phyloP scores from a whole-genome alignment of 2,329 filamentous ascomycete species.

The Neofusicoccum kwambonambiense region DNA sequence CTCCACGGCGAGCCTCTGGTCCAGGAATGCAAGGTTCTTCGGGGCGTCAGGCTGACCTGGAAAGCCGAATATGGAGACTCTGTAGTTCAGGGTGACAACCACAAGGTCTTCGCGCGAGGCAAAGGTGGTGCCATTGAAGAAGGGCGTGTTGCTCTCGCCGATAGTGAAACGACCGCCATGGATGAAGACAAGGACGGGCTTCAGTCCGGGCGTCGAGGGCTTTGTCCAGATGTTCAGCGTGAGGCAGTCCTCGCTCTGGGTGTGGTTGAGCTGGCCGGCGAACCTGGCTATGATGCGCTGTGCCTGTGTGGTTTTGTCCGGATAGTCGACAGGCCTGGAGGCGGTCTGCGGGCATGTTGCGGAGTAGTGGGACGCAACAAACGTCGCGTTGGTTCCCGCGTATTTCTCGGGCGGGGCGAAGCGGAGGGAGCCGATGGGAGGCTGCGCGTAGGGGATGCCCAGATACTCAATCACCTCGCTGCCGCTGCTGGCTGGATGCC shows the following conservation, averaged over 20 bases:
- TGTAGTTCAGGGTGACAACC: slow-evolving; percentile 26
- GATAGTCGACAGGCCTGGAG: neutral
- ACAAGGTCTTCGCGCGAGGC: slow-evolving; percentile 19
- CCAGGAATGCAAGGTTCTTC: slow-evolving; percentile 38
- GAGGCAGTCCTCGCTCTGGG: slow-evolving; percentile 31
- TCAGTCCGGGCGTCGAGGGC: slow-evolving; percentile 24
- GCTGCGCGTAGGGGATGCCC: slow-evolving; percentile 36
- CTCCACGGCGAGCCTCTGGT: slow-evolving; percentile 39
- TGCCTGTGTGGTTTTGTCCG: neutral
- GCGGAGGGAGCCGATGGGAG: slow-evolving; percentile 33
- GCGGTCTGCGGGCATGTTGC: neutral
- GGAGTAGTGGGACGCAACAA: slow-evolving; percentile 23
- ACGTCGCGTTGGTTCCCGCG: slow-evolving; percentile 23
- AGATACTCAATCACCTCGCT: slow-evolving; percentile 33
- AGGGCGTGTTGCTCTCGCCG: slow-evolving; percentile 7
- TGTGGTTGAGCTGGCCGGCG: neutral
- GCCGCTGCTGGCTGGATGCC: slow-evolving; percentile 29
- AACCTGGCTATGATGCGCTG: neutral
- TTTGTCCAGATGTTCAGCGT: slow-evolving; percentile 35
- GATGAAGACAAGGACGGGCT: slow-evolving; percentile 27
- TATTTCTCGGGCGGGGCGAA: slow-evolving; percentile 33
- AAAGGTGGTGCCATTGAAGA: slow-evolving; percentile 14
- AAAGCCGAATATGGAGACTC: slow-evolving; percentile 42
- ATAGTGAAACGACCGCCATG: slow-evolving; percentile 18
- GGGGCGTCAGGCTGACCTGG: neutral